Evolutionary conservation across 108 stramenopile genomes (phyloP).

Genomic region (Cyclostephanos invisitatus): DNA sequence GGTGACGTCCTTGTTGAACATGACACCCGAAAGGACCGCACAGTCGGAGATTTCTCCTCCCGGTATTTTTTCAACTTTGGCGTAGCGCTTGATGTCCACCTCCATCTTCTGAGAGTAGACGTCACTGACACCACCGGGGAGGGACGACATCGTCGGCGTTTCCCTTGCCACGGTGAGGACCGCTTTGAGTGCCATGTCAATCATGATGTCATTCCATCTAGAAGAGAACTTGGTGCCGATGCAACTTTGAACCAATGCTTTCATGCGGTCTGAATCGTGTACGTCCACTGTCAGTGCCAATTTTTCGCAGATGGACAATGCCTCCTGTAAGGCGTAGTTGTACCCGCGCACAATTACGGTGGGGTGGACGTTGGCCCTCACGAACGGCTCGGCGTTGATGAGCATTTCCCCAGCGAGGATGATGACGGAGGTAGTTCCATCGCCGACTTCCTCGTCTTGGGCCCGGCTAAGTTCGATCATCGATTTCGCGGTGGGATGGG

Average conservation of each 20-base stretch:
- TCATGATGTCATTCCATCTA: conserved; percentile 96
- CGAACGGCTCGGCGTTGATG: conserved; percentile 95
- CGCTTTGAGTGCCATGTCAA: conserved; percentile 97
- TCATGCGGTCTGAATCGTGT: conserved; percentile 83
- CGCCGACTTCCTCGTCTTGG: conserved; percentile 99
- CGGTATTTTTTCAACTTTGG: conserved; percentile 99
- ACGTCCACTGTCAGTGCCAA: conserved; percentile 88
- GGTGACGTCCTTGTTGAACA: conserved; percentile 99
- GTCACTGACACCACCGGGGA: conserved; percentile 34
- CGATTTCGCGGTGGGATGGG: conserved; percentile 99
- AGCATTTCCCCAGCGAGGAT: conserved; percentile 98
- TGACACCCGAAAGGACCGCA: conserved; percentile 94
- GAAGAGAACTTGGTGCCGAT: conserved; percentile 98
- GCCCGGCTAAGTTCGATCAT: conserved; percentile 99
- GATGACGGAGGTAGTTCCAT: conserved; percentile 99
- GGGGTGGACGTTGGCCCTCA: conserved; percentile 92
- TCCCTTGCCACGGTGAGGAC: conserved; percentile 85
- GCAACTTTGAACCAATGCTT: conserved; percentile 87
- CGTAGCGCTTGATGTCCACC: conserved; percentile 99
- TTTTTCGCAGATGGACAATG: conserved; percentile 88
- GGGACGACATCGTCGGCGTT: conserved; percentile 15
- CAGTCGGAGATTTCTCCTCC: conserved; percentile 97
- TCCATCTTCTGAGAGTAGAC: conserved; percentile 63
- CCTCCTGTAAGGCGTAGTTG: conserved; percentile 90
- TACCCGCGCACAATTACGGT: conserved; percentile 98